Evolutionary conservation across 2,329 filamentous ascomycete genomes (phyloP).

Genomic region (Diaporthe vaccinii): DNA sequence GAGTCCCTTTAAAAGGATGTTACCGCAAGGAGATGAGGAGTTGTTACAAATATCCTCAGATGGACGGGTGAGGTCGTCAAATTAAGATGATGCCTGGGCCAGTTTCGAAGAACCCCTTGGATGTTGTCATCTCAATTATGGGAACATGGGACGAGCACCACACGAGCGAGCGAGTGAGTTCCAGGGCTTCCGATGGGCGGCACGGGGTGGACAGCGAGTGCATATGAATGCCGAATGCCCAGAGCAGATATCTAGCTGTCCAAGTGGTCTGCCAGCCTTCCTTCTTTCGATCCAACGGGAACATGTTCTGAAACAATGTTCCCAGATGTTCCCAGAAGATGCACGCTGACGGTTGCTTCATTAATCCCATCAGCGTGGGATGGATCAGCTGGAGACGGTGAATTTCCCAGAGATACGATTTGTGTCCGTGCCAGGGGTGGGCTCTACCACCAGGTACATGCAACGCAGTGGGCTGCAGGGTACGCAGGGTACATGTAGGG

Average conservation of each 20-base stretch:
- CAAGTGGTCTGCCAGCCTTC: not conserved
- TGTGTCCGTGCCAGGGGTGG: constrained; percentile 16
- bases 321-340: constrained; percentile 17
- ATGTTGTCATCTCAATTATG: constrained; percentile 34
- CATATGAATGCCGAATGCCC: not conserved
- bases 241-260: not conserved
- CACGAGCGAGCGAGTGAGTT: not conserved
- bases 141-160: constrained; percentile 26
- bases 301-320: constrained; percentile 29
- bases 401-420: constrained; percentile 33
- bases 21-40: constrained; percentile 28
- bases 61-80: constrained; percentile 9
- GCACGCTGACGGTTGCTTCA: constrained; percentile 18
- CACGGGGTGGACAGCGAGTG: not conserved
- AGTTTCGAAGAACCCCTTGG: constrained; percentile 25
- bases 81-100: constrained; percentile 33
- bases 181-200: not conserved
- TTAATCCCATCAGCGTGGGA: constrained; percentile 21
- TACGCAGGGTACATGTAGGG: not conserved
- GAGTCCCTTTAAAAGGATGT: not conserved
- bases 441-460: constrained; percentile 16
- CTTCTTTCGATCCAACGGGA: not conserved
- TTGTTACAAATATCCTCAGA: constrained; percentile 36
- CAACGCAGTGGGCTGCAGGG: not conserved
- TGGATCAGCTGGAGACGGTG: constrained; percentile 24